Percentiles rank a stretch among this genome's conserved stretches.
These are phyloP conservation scores for Phylloboletellus chloephorus DNA, from an alignment of 1,284 basidiomycete species.

Conservation along the genomic window DNA sequence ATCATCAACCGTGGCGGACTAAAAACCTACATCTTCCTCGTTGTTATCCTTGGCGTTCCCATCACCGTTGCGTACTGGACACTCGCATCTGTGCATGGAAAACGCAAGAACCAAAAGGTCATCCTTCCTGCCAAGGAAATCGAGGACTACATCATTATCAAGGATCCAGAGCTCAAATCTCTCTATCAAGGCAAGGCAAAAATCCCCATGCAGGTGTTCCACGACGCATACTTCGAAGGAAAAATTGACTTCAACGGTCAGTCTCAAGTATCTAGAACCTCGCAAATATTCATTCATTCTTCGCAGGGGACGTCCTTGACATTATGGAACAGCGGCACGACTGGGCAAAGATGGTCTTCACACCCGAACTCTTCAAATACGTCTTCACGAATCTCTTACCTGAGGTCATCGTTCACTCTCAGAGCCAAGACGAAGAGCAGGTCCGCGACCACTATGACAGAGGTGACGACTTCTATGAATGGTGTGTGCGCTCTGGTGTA, in stretches of 20 bases:
- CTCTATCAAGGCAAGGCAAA: conserved; percentile 82
- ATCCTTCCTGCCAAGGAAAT: conserved; percentile 81
- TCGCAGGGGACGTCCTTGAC: conserved; percentile 83
- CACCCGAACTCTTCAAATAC: conserved; percentile 88
- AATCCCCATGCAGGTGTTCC: conserved; percentile 97
- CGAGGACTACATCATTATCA: conserved; percentile 88
- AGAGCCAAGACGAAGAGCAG: conserved; percentile 90
- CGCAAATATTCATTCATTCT: conserved; percentile 11
- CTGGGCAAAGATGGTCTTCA: conserved; percentile 90
- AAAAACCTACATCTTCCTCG: conserved; percentile 81
- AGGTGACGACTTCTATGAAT: conserved; percentile 91
- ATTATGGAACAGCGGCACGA: conserved; percentile 93
- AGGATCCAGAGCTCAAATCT: conserved; percentile 75
- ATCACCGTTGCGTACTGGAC: conserved; percentile 88
- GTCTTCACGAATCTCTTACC: conserved; percentile 87
- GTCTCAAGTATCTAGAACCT: conserved; percentile 5
- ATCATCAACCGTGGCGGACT: conserved; percentile 72
- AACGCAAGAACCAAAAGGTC: conserved; percentile 84
- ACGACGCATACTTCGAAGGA: conserved; percentile 96
- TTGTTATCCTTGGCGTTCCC: conserved; percentile 72
- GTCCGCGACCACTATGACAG: conserved; percentile 97
- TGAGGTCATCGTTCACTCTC: conserved; percentile 89
- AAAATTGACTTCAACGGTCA: conserved; percentile 92
- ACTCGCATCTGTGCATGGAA: conserved; percentile 77
- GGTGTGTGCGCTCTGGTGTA: conserved; percentile 40